Base-by-base conservation (phyloP, 176 grass and related monocot genomes). In the Lolium multiflorum region DNA sequence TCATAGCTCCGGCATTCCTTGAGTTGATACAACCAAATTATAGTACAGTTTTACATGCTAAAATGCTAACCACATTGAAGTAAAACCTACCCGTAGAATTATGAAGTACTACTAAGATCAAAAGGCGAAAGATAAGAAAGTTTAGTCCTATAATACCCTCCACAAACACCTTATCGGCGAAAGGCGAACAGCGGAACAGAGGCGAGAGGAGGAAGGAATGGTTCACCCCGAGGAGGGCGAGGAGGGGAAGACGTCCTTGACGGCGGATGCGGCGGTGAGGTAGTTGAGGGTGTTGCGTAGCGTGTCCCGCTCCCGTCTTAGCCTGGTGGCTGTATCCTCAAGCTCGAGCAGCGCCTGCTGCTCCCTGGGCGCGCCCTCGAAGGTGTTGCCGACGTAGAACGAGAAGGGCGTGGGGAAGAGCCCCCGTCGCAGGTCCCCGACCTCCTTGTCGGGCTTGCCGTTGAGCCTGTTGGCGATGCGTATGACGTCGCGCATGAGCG, bases 251-350 rank as follows among this genome's bases (percentile, higher is more conserved):
- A 83, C 97, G 49, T 97, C 92, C 91, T 99, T 94, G 83, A 99
- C 94, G 49, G 97, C 97, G 18, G 94, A 97, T 9, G 89, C 94
- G n/a, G 97, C 97, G 56, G 94, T 99, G 73, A 99, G 97, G 89
- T 97, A 99, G 79, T 99, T 99, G 88, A 99, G 92, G 21, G 92
- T 99, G 85, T 94, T 99, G 79, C 89, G 89, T n/a, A 99, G 94
- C 22, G 92, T 94, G 80, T 97, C 90, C 64, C 92, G 81, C 79
- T 99, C 94, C 78, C 97, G 84, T 85, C 89, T 81, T 69, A 99
- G 90, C 71, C 97, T 38, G 0, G 90, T 76, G n/a, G 90, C 85
- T 6, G 97, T 99, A 89, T 99, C 97, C 92, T 99, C 94, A 28
- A 99, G 89, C 89, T 99, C 97, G 11, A 99, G 97, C 67, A 99